phyloP scores from a whole-genome alignment of 805 yeast species.

The Zygoascus bituminiphila region DNA sequence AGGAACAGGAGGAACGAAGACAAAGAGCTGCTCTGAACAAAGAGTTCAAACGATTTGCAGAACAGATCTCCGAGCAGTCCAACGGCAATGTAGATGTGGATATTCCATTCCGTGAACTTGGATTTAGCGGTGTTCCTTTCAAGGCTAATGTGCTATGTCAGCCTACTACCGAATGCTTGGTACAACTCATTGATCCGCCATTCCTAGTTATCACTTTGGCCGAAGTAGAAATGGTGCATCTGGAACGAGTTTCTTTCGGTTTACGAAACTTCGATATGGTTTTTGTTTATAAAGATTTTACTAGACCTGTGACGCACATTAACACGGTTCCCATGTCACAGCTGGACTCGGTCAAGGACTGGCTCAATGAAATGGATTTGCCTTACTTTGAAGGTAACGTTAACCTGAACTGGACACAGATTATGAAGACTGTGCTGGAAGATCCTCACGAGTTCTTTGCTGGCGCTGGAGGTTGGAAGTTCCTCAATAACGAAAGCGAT shows the following conservation, averaged over 20 bases:
- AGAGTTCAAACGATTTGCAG: slow-evolving; percentile 85
- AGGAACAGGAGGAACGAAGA: slow-evolving; percentile 95
- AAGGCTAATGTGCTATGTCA: slow-evolving; percentile 89
- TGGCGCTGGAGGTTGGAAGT: slow-evolving; percentile 91
- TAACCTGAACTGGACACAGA: slow-evolving; percentile 90
- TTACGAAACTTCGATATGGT: slow-evolving; percentile 93
- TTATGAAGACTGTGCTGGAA: slow-evolving; percentile 86
- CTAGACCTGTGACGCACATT: slow-evolving; percentile 79
- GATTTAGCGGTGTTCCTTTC: slow-evolving; percentile 95
- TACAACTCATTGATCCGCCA: slow-evolving; percentile 91
- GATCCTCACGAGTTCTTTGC: slow-evolving; percentile 89
- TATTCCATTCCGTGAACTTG: slow-evolving; percentile 90
- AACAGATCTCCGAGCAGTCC: slow-evolving; percentile 81
- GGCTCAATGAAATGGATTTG: slow-evolving; percentile 97
- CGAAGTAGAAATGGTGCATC: slow-evolving; percentile 89
- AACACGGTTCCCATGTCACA: slow-evolving; percentile 92
- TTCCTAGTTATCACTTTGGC: slow-evolving; percentile 83
- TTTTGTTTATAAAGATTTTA: slow-evolving; percentile 90
- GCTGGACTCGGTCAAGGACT: slow-evolving; percentile 85
- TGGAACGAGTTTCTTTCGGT: slow-evolving; percentile 97
- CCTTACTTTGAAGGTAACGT: slow-evolving; percentile 92
- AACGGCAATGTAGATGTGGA: slow-evolving; percentile 81
- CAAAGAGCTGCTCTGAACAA: slow-evolving; percentile 84
- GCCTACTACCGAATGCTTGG: slow-evolving; percentile 95
- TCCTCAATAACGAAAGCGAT: slow-evolving; percentile 82